Base-by-base conservation (phyloP, 495 filamentous ascomycete species). In the Penicillium roqueforti region DNA sequence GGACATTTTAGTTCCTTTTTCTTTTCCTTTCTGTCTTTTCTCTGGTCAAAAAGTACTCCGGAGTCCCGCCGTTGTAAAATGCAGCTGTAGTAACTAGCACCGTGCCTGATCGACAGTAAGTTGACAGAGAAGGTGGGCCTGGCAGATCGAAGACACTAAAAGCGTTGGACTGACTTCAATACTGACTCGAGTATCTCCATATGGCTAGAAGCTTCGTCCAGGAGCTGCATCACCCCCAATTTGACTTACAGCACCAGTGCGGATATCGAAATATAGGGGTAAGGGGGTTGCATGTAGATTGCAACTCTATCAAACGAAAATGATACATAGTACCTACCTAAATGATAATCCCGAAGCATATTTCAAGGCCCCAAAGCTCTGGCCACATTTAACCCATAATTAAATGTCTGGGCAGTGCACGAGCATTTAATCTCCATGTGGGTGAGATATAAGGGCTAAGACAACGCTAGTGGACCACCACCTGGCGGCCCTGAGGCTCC, bases 81-180 rank as follows among this genome's bases (percentile, higher is more conserved):
- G 2, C 19, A 2, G 9, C 37, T 11, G 20, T 13, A 19, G 18
- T n/a, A 32, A 47, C 32, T 36, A 43, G 44, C 38, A 38, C 16
- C 44, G 53, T 63, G 29, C 55, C 63, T 66, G 63, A 66, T 66
- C 63, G 63, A 63, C 63, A 48, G 46, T 39, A 31, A 29, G 54
- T 59, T 63, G 60, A 66, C 60, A 54, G 52, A 18, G 31, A 34
- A 49, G 48, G 59, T 60, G 54, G 58, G 26, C 47, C 47, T 40
- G 32, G 38, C 31, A 47, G 43, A 52, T 51, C 38, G 43, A 54
- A 19, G 19, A 18, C 49, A 52, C 40, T 52, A 44, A 4, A 44
- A 52, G 40, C 39, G 40, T 37, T 36, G 37, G 47, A 51, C 58
- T 45, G 38, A 55, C 51, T 58, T 46, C 47, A 53, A 39, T 50